A percentile compares a stretch with the other conserved stretches of the same genome.
Evolutionary conservation across 2,329 filamentous ascomycete species (phyloP).

Genomic region (Diaporthe velutina): DNA sequence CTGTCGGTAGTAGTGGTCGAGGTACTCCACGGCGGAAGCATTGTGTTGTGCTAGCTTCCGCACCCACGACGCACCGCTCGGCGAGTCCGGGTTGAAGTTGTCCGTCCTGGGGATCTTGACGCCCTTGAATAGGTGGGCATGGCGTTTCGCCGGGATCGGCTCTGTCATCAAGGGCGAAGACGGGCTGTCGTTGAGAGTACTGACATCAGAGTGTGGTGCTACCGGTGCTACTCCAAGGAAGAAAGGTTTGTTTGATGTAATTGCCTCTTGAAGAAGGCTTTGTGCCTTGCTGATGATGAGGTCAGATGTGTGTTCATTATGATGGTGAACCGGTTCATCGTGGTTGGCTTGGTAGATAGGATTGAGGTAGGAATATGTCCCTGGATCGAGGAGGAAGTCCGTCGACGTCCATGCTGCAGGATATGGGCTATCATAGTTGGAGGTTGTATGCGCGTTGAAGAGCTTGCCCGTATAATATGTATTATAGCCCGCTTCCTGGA

Average conservation of each 20-base stretch:
- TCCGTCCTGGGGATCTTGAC: conserved; percentile 71
- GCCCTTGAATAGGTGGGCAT: conserved; percentile 71
- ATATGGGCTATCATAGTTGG: conserved; percentile 64
- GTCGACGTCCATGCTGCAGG: conserved; percentile 70
- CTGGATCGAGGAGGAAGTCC: conserved; percentile 72
- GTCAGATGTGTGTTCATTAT: conserved; percentile 68
- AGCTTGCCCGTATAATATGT: conserved; percentile 69
- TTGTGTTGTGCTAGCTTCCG: conserved; percentile 53
- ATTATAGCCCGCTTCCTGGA: conserved; percentile 63
- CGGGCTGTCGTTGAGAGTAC: conserved; percentile 63
- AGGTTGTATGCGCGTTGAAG: conserved; percentile 63
- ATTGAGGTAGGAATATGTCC: conserved; percentile 78
- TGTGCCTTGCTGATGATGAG: conserved; percentile 65
- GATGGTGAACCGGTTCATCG: conserved; percentile 65
- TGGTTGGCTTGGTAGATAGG: conserved; percentile 71
- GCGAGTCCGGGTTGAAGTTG: conserved; percentile 74
- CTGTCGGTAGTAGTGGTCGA: conserved; percentile 64
- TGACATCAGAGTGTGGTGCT: conserved; percentile 66
- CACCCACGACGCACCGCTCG: conserved; percentile 60
- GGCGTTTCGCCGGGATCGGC: conserved; percentile 69
- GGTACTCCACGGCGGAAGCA: conserved; percentile 55
- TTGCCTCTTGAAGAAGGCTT: conserved; percentile 66
- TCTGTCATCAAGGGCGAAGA: conserved; percentile 51
- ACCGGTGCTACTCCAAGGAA: conserved; percentile 72
- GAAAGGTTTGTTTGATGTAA: conserved; percentile 64